A percentile compares a stretch with the other conserved stretches of the same genome.
These are phyloP conservation scores for Amborella trichopoda DNA, from an alignment of 164 flowering plant genomes.

Conservation along the genomic window DNA sequence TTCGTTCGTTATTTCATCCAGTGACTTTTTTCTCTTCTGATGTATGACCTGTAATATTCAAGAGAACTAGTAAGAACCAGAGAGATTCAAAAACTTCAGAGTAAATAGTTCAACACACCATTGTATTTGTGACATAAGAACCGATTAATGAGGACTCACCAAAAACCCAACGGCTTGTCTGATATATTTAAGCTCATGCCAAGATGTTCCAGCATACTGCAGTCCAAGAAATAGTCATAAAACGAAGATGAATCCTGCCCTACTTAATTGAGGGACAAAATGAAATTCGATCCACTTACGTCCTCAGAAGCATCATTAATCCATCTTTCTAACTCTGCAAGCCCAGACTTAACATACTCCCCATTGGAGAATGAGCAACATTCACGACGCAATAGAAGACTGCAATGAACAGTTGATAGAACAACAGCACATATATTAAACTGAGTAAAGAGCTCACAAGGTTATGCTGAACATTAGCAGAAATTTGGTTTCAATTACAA, in stretches of 20 bases:
- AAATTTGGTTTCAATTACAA: too few species aligned
- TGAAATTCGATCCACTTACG: too few species aligned
- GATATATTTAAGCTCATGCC: slow-evolving; percentile 89
- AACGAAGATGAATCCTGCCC: too few species aligned
- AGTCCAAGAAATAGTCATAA: slow-evolving; percentile 10
- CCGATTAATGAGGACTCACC: too few species aligned
- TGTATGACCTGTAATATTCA: slow-evolving; percentile 67
- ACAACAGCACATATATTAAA: not conserved
- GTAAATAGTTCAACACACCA: too few species aligned
- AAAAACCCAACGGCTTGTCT: slow-evolving; percentile 99
- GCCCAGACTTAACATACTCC: slow-evolving; percentile 92
- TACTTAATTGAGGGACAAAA: too few species aligned
- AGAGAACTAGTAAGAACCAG: not conserved
- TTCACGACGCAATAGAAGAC: slow-evolving; percentile 89
- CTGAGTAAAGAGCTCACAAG: not conserved
- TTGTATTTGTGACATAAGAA: too few species aligned
- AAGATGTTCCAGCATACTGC: slow-evolving; percentile 94
- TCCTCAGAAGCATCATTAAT: slow-evolving; percentile 68
- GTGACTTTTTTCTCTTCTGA: slow-evolving; percentile 88
- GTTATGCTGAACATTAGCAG: too few species aligned
- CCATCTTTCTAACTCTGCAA: slow-evolving; percentile 93
- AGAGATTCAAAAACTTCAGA: too few species aligned
- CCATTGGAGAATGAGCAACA: slow-evolving; percentile 98
- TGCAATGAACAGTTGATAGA: slow-evolving; percentile 10
- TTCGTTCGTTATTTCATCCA: slow-evolving; percentile 87